Conservation (phyloP, 2,329 filamentous ascomycete genomes). For the Apiospora phragmitis region DNA sequence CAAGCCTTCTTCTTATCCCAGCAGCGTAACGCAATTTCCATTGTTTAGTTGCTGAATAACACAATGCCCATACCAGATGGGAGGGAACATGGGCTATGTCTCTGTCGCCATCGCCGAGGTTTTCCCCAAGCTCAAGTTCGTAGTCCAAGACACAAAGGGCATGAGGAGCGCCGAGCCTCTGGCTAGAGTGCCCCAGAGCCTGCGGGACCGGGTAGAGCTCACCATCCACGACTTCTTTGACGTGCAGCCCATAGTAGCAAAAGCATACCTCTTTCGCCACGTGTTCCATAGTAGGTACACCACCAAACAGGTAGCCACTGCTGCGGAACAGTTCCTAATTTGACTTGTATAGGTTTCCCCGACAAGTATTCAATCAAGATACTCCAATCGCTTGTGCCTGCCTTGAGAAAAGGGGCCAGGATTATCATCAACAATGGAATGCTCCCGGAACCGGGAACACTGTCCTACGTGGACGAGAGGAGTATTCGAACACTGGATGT, state of each 20-base stretch:
- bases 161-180: conserved; percentile 16
- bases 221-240: conserved; percentile 1
- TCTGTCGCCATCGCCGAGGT: conserved; percentile 15
- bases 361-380: neutral
- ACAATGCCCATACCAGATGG: conserved; percentile 1
- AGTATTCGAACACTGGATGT: conserved; percentile 1
- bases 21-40: neutral
- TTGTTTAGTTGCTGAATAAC: neutral
- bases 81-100: conserved; percentile 14
- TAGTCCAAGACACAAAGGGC: conserved; percentile 31
- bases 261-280: conserved; percentile 7
- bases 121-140: conserved; percentile 17
- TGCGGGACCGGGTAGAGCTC: neutral
- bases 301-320: neutral
- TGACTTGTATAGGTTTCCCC: neutral
- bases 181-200: conserved; percentile 10
- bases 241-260: neutral
- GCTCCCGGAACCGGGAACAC: neutral
- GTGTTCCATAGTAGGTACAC: conserved; percentile 7
- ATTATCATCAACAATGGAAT: neutral
- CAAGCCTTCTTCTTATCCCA: neutral
- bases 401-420: conserved; percentile 6
- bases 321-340: neutral
- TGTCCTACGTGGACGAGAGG: neutral
- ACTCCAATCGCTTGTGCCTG: neutral